Base-by-base conservation (phyloP, 2,329 filamentous ascomycete species). In the Hypoxylon sp. region DNA sequence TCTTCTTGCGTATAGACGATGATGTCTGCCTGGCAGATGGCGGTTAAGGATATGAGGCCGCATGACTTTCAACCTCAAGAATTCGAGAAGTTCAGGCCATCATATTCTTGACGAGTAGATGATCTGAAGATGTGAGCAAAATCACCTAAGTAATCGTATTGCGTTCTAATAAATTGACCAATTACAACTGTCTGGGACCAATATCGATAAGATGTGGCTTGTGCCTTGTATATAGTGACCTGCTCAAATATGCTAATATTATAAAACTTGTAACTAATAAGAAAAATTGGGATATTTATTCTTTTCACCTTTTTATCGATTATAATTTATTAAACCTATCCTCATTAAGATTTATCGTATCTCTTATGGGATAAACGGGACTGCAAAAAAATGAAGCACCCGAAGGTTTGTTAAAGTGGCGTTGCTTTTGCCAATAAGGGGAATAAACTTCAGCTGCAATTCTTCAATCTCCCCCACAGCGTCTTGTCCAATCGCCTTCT, bases 51-150 rank as follows among this genome's bases (percentile, higher is more conserved):
- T 43, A 56, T 50, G 67, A 66, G 69, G 67, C 49, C 59, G 63
- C 74, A 76, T 76, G 51, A 52, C 69, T 69, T 48, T 19, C 51
- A 43, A 30, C 23, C 34, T 45, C 43, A 25, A 48, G 3, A 48
- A 17, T 13, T 45, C 41, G 10, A 56, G 17, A 41, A 55, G 34
- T 63, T 38, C 19, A 36, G 23, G 50, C 21, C 41, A 57, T 51
- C 32, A 13, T 17, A 21, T 36, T 46, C 2, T 48, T 69, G 36
- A 41, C 41, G 63, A 34, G n/a, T 55, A 28, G 25, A 48, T 28
- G n/a, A 14, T 45, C 14, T 11, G 1, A 43, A 9, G 3, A 17
- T 19, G 38, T 32, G 34, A 48, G 23, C n/a, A 23, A 52, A 38
- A 48, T 30, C 5, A 25, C 34, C 17, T 11, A n/a, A 36, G 19